Base-by-base conservation (phyloP, 441 rosid species). In the Aleurites moluccanus region DNA sequence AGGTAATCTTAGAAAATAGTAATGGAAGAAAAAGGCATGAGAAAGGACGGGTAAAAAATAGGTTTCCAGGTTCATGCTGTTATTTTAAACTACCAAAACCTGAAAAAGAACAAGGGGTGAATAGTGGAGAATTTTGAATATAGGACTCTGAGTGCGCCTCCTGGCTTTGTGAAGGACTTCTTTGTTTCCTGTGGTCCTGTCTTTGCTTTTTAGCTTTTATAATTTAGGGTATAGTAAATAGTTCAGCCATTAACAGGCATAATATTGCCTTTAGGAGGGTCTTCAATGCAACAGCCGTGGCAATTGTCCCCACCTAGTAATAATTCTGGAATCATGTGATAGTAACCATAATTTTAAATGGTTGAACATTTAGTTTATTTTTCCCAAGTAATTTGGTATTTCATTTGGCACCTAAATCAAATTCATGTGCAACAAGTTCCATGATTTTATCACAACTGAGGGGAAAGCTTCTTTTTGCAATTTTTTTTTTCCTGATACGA, bases 131-230 rank as follows among this genome's bases (percentile, higher is more conserved):
- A 14, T 10, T 67, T 69, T 73, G 63, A 30, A 74, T 33, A 52
- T n/a, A n/a, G n/a, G n/a, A n/a, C n/a, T n/a, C n/a, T n/a, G n/a
- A n/a, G n/a, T n/a, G n/a, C n/a, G n/a, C n/a, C n/a, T 23, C 53
- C 23, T 40, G 42, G 42, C 57, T 25, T 23, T 50, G 71, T 49
- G 61, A 69, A 69, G 47, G 25, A 73, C 44, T 30, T 47, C 60
- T 23, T 38, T 73, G 40, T 64, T 49, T 67, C 44, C 67, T 49
- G 83, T 75, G 78, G 85, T 69, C 78, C 79, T 64, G 56, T n/a
- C 5, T 16, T 72, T 64, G 20, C n/a, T 28, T 38, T n/a, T 77
- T 64, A 15, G 61, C 55, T 38, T 68, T 60, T 72, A 14, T 45
- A 73, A 79, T 21, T 60, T 79, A 10, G 9, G 16, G 73, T 66